Base-by-base conservation (phyloP, 306 rosid species). In the Macrotyloma uniflorum region DNA sequence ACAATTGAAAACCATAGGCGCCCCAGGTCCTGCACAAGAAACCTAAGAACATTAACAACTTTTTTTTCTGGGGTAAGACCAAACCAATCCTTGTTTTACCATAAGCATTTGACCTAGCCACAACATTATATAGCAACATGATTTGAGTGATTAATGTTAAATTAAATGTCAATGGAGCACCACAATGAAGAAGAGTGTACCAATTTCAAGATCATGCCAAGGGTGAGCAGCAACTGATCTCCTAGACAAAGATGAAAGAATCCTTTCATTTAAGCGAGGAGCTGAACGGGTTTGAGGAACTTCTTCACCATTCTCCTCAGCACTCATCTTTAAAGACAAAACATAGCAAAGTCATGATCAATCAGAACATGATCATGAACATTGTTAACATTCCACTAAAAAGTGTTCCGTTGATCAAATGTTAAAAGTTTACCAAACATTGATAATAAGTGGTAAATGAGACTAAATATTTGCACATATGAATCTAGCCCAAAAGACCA, bases 171-270 rank as follows among this genome's bases (percentile, higher is more conserved):
- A 50, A 42, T 63, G 24, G 6, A 79, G 35, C 8, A 63, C 63
- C 13, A 28, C 24, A 43, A 36, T 20, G 12, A 24, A 72, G 5
- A 16, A 54, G 4, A 78, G 50, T 26, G 28, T 91, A 95, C 98
- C 98, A 79, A 95, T 93, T 86, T 95, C 99, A 70, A 93, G 98
- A 88, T 93, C 99, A 87, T 95, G 99, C 99, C 99, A 95, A 59
- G 98, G 94, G 85, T 93, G 97, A 2, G 98, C 98, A 87, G 94
- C 99, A 70, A 93, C 97, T 12, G 98, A 91, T 93, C 93, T 91
- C 80, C 89, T 88, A 24, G 99, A 93, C 81, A 93, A 11, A 78
- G 97, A 88, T 51, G 98, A 95, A 70, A 95, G 98, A 85, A 95
- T 95, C 85, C 98, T 91, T 83, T 95, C 97, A 70, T 95, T 95